These are phyloP conservation scores for Komagataea norvegica DNA, from an alignment of 1,139 yeast genomes.

Conservation along the genomic window DNA sequence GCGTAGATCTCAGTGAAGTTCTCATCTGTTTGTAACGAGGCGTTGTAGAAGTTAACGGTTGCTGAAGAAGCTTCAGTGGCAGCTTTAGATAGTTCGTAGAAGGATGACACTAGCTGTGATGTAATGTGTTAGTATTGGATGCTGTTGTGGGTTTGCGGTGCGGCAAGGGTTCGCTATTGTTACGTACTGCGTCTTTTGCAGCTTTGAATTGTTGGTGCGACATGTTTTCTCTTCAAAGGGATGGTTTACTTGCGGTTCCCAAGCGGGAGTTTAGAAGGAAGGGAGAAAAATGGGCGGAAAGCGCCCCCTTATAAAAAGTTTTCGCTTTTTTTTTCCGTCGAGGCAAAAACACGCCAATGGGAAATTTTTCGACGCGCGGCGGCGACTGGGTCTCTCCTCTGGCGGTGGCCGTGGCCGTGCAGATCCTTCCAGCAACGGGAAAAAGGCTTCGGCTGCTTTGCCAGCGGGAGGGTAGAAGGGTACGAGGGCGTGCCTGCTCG, in stretches of 20 bases:
- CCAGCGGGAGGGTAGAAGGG: too few relatives aligned
- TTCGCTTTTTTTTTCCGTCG: too few relatives aligned
- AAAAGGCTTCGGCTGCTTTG: too few relatives aligned
- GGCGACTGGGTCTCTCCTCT: too few relatives aligned
- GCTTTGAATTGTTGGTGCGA: constrained; percentile 28
- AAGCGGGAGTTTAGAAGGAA: constrained; percentile 4
- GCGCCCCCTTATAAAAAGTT: background rate
- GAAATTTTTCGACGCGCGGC: too few relatives aligned
- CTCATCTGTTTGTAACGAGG: constrained; percentile 35
- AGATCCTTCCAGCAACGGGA: background rate
- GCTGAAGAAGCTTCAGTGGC: constrained; percentile 79
- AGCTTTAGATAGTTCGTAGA: constrained; percentile 74
- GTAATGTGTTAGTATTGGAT: constrained; percentile 2
- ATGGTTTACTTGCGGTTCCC: constrained; percentile 1
- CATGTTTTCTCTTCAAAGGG: constrained; percentile 4
- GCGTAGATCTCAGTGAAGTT: constrained; percentile 35
- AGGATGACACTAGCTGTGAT: constrained; percentile 59
- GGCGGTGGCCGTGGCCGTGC: background rate
- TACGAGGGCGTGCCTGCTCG: too few relatives aligned
- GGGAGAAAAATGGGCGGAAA: background rate
- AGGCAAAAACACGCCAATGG: too few relatives aligned
- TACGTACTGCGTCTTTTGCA: constrained; percentile 36
- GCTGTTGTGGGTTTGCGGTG: background rate
- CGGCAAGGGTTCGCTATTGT: background rate
- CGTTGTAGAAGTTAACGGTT: constrained; percentile 67